Evolutionary conservation across 148 eudicot genomes (phyloP).

Genomic region (Rhododendron williamsianum): DNA sequence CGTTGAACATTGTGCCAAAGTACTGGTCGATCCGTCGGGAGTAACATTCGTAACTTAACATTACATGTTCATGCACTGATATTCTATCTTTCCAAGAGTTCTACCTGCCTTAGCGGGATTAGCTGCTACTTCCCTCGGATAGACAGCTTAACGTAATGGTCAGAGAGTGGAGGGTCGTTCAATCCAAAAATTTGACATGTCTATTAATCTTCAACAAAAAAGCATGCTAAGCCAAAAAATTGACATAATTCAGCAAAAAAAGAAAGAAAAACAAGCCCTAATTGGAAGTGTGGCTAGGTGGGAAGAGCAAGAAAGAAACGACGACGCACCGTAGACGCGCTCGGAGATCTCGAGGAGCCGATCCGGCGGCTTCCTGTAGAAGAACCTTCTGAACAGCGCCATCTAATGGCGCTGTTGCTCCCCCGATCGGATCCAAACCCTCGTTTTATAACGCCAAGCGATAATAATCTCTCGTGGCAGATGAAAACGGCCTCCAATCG

Average conservation of each 20-base stretch:
- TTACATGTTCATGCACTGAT: too few relatives aligned
- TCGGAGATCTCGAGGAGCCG: slow-evolving; percentile 73
- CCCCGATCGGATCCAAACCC: slow-evolving; percentile 60
- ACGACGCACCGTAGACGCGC: slow-evolving; percentile 53
- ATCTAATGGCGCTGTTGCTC: slow-evolving; percentile 79
- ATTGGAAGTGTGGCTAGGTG: not conserved
- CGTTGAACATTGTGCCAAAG: too few relatives aligned
- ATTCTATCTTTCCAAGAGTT: too few relatives aligned
- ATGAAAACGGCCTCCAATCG: not conserved
- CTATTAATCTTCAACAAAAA: not conserved
- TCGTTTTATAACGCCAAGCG: slow-evolving; percentile 13
- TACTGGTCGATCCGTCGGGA: too few relatives aligned
- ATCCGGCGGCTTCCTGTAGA: slow-evolving; percentile 66
- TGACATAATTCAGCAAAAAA: not conserved
- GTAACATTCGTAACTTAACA: too few relatives aligned
- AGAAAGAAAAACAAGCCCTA: not conserved
- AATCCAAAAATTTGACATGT: not conserved
- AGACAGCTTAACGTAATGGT: too few relatives aligned
- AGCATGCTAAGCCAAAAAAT: not conserved
- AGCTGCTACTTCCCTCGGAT: too few relatives aligned
- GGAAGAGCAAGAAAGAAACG: not conserved
- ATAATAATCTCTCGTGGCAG: not conserved
- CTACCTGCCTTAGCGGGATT: too few relatives aligned
- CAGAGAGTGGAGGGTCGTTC: too few relatives aligned
- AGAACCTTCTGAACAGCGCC: slow-evolving; percentile 89